A percentile compares a stretch with the other conserved stretches of the same genome.
Evolutionary conservation across 1,139 yeast genomes (phyloP).

Genomic region (Geotrichum cucujoidarum): DNA sequence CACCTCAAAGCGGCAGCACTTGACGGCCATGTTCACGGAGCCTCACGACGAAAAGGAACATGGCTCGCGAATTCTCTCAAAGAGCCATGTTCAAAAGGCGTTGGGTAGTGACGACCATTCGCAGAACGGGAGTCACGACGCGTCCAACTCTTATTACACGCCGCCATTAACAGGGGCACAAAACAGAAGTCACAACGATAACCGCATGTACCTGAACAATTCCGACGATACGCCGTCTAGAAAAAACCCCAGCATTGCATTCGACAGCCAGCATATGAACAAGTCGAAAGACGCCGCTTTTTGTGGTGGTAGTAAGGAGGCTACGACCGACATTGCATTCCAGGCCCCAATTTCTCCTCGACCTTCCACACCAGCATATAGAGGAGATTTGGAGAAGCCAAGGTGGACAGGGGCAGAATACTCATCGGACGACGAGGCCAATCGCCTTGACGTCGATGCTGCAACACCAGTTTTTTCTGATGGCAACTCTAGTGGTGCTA

Average conservation of each 20-base stretch:
- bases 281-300: too few relatives aligned
- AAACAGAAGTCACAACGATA: not conserved
- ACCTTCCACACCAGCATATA: conserved; percentile 2
- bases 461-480: conserved; percentile 6
- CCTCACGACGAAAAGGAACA: not conserved
- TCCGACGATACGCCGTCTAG: conserved; percentile 5
- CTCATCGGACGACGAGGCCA: conserved; percentile 8
- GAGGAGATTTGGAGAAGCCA: not conserved
- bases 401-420: not conserved
- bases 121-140: not conserved
- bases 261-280: too few relatives aligned
- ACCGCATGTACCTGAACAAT: not conserved
- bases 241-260: not conserved
- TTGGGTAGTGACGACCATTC: too few relatives aligned
- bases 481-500: not conserved
- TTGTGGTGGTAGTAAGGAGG: not conserved
- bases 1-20: not conserved
- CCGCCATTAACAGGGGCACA: conserved; percentile 5
- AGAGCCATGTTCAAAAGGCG: not conserved
- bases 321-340: not conserved
- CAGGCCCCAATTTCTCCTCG: conserved; percentile 8
- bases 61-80: not conserved
- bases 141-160: conserved; percentile 5
- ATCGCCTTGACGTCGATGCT: conserved; percentile 9
- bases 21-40: not conserved